These are phyloP conservation scores for Phytopythium ostracodes DNA, from an alignment of 352 stramenopile species.

Conservation along the genomic window DNA sequence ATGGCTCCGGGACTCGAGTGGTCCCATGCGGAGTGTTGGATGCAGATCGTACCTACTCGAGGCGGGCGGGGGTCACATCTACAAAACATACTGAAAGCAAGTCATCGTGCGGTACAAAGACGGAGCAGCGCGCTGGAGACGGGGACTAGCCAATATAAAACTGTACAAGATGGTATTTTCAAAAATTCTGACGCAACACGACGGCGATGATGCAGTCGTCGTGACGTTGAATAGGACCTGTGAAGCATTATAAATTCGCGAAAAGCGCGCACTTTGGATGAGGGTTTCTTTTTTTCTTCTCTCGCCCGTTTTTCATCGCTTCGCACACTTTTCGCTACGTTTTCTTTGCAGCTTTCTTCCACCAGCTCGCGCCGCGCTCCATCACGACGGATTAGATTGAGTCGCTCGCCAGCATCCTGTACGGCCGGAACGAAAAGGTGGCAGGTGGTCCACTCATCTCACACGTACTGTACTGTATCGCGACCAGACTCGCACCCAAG, in stretches of 20 bases:
- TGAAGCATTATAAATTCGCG: not conserved
- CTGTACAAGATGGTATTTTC: not conserved
- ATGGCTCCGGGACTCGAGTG: not conserved
- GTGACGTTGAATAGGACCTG: not conserved
- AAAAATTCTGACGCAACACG: not conserved
- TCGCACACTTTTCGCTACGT: too few species aligned
- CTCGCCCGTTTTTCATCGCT: not conserved
- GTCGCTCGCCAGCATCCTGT: too few species aligned
- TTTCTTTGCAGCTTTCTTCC: too few species aligned
- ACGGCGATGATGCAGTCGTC: too few species aligned
- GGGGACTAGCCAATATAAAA: not conserved
- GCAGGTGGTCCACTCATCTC: too few species aligned
- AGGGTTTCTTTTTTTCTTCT: not conserved
- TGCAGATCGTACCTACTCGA: conserved; percentile 1
- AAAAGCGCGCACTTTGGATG: not conserved
- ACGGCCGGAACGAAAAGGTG: too few species aligned
- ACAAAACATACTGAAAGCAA: conserved; percentile 4
- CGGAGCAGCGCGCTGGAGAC: not conserved
- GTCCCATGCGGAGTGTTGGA: not conserved
- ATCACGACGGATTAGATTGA: not conserved
- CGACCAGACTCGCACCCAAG: too few species aligned
- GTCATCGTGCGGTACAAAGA: not conserved
- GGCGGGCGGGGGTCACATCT: not conserved
- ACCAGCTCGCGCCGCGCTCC: too few species aligned
- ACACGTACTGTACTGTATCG: too few species aligned